Evolutionary conservation across 192 early-diverging fungal species (phyloP), one percentile per base, ranked within the genome.

Genomic region (Kappamyces sp.): DNA sequence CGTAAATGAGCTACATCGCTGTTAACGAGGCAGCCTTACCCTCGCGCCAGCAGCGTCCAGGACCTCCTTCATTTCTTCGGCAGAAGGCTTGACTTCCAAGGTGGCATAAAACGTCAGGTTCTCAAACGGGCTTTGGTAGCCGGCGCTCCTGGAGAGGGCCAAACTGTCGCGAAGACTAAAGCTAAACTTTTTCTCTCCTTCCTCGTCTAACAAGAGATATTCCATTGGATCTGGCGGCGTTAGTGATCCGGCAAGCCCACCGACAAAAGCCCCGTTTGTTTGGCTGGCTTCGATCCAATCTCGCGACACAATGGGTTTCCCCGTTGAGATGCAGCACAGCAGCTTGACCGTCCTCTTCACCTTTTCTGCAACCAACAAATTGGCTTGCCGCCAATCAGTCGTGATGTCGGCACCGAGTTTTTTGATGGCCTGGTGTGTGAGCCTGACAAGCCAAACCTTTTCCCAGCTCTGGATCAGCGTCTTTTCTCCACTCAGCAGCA

Each of bases 291-390:
- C 78, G 32, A 80, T 55, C 78, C 78, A 80, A 37, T 73, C 74
- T 13, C 62, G 35, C 44, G 51, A 60, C 5, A 77, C 60, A 58
- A 80, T 72, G 46, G 66, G 58, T 49, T 71, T 73, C 1, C 74
- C 78, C 8, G 66, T 68, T 13, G 74, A 64, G 1, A 80, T 40
- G 10, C 69, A 68, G 50, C 70, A 72, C 31, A 80, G 50, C 40
- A 80, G 74, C 53, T 80, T 80, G 6, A 75, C 66, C 35, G 78
- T 80, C 10, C 78, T 57, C 31, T 64, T 64, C 7, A 80, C 63
- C 2, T 55, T 42, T 53, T 77, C 74, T 32, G 74, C 74, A 5
- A 80, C 74, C 3, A 80, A 62, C 43, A 77, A 74, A 1, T 72
- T 75, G 61, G 74, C 72, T 38, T 77, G 53, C 1, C 51, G 36